Percentiles rank a stretch among this genome's conserved stretches.
Conservation (phyloP, 106 monocot genomes). For the Vanilla planifolia region DNA sequence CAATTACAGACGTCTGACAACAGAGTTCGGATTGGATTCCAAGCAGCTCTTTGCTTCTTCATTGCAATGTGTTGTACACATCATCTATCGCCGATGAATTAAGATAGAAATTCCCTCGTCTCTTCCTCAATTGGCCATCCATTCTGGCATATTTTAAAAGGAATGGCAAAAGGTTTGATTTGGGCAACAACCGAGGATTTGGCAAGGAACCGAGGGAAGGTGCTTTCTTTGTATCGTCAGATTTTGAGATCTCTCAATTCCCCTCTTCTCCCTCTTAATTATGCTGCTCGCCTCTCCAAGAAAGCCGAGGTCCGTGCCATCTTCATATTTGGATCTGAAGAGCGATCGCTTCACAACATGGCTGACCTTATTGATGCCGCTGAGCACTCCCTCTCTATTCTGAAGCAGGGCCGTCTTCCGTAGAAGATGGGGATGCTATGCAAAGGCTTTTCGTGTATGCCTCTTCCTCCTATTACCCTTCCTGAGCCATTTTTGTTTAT, state of each 20-base stretch:
- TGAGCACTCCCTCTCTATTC: constrained; percentile 56
- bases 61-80: no score
- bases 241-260: constrained; percentile 68
- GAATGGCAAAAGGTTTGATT: constrained; percentile 40
- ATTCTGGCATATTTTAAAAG: neutral
- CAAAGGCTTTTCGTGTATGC: no score
- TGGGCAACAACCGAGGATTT: constrained; percentile 82
- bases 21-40: no score
- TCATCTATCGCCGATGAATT: neutral
- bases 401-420: constrained; percentile 59
- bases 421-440: neutral
- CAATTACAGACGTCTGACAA: no score
- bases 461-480: no score
- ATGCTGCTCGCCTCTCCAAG: constrained; percentile 59
- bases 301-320: constrained; percentile 69
- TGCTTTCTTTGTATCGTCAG: constrained; percentile 72
- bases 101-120: neutral
- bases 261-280: constrained; percentile 50
- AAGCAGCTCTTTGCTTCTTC: no score
- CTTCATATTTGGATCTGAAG: constrained; percentile 68
- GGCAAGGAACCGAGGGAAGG: constrained; percentile 36
- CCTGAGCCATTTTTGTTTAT: no score
- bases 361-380: constrained; percentile 74
- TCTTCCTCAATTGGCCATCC: neutral
- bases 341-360: constrained; percentile 89